A percentile compares a stretch with the other conserved stretches of the same genome.
phyloP scores from a whole-genome alignment of 352 stramenopile genomes.

The Pythium grandisporangium region DNA sequence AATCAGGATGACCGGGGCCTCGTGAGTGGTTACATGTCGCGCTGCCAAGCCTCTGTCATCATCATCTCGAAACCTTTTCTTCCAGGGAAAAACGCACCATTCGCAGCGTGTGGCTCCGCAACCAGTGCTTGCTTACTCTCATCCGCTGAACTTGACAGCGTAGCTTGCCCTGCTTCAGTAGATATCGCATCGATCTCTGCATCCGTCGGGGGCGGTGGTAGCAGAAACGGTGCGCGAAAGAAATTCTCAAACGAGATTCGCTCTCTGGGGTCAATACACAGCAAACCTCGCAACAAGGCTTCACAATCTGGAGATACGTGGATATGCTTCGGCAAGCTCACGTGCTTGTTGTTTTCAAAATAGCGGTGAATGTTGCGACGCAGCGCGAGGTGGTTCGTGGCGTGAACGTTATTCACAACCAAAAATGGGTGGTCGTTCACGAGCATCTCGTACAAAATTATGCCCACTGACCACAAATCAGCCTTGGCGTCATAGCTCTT shows the following conservation, averaged over 20 bases:
- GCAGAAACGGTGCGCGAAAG: constrained; percentile 55
- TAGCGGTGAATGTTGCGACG: constrained; percentile 74
- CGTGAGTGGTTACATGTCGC: too few relatives aligned
- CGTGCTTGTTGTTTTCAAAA: constrained; percentile 42
- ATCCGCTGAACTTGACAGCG: constrained; percentile 27
- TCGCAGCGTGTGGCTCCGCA: constrained; percentile 54
- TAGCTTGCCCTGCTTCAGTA: too few relatives aligned
- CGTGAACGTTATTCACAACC: constrained; percentile 61
- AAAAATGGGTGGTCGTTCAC: constrained; percentile 73
- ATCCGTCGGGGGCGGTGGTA: constrained; percentile 37
- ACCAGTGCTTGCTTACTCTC: constrained; percentile 55
- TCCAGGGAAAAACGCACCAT: constrained; percentile 22
- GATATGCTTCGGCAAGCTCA: constrained; percentile 42
- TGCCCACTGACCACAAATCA: constrained; percentile 71
- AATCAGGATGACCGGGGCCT: too few relatives aligned
- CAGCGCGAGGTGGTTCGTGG: constrained; percentile 69
- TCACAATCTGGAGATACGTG: constrained; percentile 54
- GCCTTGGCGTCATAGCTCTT: constrained; percentile 81
- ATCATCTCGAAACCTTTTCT: too few relatives aligned
- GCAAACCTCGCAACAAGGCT: constrained; percentile 42
- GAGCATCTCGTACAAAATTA: constrained; percentile 83
- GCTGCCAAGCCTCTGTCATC: too few relatives aligned
- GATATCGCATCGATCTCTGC: constrained; percentile 2
- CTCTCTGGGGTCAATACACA: constrained; percentile 50
- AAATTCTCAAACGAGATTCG: constrained; percentile 78